Base-by-base conservation (phyloP, 2,329 filamentous ascomycete species). In the Paracoccidioides brasiliensis region DNA sequence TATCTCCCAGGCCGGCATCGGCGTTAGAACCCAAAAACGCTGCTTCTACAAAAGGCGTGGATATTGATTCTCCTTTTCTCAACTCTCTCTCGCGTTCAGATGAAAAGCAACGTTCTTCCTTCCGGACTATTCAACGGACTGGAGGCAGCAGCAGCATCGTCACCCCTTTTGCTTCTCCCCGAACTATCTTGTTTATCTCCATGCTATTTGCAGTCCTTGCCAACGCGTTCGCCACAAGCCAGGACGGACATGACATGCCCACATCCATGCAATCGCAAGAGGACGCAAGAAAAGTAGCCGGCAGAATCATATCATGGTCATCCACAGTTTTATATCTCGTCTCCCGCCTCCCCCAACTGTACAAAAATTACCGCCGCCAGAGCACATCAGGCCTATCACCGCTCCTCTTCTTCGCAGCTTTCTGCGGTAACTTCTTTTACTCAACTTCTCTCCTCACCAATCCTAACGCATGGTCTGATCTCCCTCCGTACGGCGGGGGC, bases 371-470 rank as follows among this genome's bases (percentile, higher is more conserved):
- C 64, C 63, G 72, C 52, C 80, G 82, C 51, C 79, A 80, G 63
- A 83, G 80, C 45, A 85, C 82, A 9, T 75, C 81, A 1, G 83
- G 83, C 3, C 76, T 86, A 7, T 81, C 77, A 0, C 81, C 82
- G 0, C 69, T 80, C 0, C 76, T 86, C 51, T 86, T 86, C 70
- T 71, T 79, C 42, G 83, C 83, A 4, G 83, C 83, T 3, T 86
- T 86, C 65, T 79, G 78, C 62, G 83, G 83, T 2, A 86, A 86
- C 63, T 69, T 84, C 44, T 85, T 84, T 72, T 86, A 86, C 70
- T 82, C 80, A 8, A 68, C 72, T 33, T 83, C 81, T 0, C 70
- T 86, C 3, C 67, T 82, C 38, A 78, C 81, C 2, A 85, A 85
- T 63, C 83, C 83, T 1, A 78, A 78, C 58, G 82, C 78, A 6